phyloP scores from a whole-genome alignment of 192 early-diverging fungal genomes.

The Paraglomus occultum region DNA sequence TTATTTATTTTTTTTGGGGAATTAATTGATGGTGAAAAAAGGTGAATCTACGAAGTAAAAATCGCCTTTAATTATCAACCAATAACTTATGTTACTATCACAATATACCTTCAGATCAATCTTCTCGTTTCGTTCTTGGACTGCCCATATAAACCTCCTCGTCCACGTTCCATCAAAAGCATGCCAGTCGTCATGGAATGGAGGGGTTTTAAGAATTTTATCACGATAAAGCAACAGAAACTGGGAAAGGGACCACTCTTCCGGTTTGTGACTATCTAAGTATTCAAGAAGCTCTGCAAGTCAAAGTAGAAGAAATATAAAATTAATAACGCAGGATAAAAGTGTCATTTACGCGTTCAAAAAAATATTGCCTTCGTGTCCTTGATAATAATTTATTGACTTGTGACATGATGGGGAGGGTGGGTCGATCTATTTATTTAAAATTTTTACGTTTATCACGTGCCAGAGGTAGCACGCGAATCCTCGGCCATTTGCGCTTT shows the following conservation, averaged over 20 bases:
- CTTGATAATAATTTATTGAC: no score
- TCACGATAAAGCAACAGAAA: slow-evolving; percentile 23
- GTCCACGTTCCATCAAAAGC: slow-evolving; percentile 19
- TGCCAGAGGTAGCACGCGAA: no score
- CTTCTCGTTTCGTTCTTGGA: slow-evolving; percentile 24
- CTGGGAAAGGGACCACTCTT: slow-evolving; percentile 21
- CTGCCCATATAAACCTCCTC: slow-evolving; percentile 20
- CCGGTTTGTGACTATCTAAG: slow-evolving; percentile 19
- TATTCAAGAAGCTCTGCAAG: slow-evolving; percentile 24
- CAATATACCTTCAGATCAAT: slow-evolving; percentile 14
- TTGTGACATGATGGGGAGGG: no score
- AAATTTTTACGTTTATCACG: no score
- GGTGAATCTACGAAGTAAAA: no score
- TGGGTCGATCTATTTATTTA: no score
- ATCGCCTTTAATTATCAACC: no score
- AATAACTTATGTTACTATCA: no score
- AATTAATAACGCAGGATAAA: slow-evolving; percentile 22
- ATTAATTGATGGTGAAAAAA: no score
- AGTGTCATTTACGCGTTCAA: slow-evolving; percentile 24
- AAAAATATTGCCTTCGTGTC: slow-evolving; percentile 24
- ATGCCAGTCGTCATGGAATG: slow-evolving; percentile 17
- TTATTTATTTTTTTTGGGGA: no score
- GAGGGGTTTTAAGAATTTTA: slow-evolving; percentile 23
- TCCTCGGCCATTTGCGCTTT: no score
- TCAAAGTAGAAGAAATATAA: slow-evolving; percentile 25